phyloP scores from a whole-genome alignment of 371 early-diverging fungal genomes.

The Cokeromyces recurvatus region DNA sequence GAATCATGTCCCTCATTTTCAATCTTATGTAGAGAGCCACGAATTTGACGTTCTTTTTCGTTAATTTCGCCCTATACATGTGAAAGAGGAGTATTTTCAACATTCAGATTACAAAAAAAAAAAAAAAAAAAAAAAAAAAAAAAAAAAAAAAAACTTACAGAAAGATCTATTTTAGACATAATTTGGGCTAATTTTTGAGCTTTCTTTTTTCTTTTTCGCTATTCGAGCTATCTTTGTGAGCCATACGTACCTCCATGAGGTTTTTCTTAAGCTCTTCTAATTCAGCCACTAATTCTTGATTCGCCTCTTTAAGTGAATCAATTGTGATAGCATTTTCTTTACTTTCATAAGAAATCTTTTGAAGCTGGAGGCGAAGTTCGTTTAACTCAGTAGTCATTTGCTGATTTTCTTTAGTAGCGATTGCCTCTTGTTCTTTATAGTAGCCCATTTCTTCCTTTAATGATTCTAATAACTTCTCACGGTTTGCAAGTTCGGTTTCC shows the following conservation, averaged over 20 bases:
- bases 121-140: no score
- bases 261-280: constrained; percentile 70
- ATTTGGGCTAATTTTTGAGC: constrained; percentile 81
- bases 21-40: constrained; percentile 69
- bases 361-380: constrained; percentile 76
- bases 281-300: constrained; percentile 66
- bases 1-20: constrained; percentile 35
- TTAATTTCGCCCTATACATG: constrained; percentile 55
- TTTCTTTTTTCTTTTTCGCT: constrained; percentile 77
- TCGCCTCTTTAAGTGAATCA: constrained; percentile 83
- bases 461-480: constrained; percentile 52
- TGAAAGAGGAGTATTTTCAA: no score
- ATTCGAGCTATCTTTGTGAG: constrained; percentile 50
- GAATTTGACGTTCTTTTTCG: constrained; percentile 76
- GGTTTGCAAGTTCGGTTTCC: constrained; percentile 61
- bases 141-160: constrained; percentile 48
- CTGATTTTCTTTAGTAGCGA: constrained; percentile 63
- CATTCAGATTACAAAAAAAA: no score
- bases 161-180: constrained; percentile 82
- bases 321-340: constrained; percentile 80
- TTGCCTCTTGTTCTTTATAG: constrained; percentile 56
- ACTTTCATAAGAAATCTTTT: constrained; percentile 81
- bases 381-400: constrained; percentile 60
- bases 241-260: constrained; percentile 37
- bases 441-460: constrained; percentile 64